Evolutionary conservation across 2,329 filamentous ascomycete species (phyloP), one percentile per base, ranked within the genome.

Genomic region (Clonostachys byssicola): DNA sequence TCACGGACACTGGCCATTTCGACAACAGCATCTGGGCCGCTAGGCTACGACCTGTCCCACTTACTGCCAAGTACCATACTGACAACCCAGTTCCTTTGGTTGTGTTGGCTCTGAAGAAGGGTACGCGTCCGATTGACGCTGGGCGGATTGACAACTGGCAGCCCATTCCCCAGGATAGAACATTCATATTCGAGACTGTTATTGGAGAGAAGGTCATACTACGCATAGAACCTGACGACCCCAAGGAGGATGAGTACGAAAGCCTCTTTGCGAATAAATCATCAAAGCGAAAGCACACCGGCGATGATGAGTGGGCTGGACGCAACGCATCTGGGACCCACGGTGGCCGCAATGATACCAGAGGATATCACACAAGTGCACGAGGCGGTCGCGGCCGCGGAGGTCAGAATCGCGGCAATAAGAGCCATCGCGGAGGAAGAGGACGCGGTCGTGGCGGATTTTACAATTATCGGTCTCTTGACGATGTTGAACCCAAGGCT

Each of bases 21-120:
- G 87, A 96, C 50, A 85, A 91, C 62, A 86, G 80, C 56, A 78
- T 97, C 38, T 99, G 92, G 92, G 94, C 92, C 6, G 90, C 86
- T 14, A 79, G 84, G 40, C 81, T 96, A 12, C 77, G 81, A 34
- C 90, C 94, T 1, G 76, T 92, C 0, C 83, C 85, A 1, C 71
- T 81, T 14, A 80, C 77, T 1, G 80, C 85, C 38, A 77, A 75
- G 42, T 85, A 84, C 55, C 87, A 94, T 68, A 92, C 89, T 1
- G 89, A 95, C 54, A 92, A 91, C 58, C 77, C 80, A 1, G 79
- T 78, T 0, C 91, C 92, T 0, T 78, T 89, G 12, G 85, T 97
- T 12, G 89, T 97, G 2, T 76, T 99, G 36, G 92, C 90, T 2
- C 75, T 92, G 42, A 80, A 86, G 38, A 88, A 86, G 60, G 85